phyloP scores from a whole-genome alignment of 1,284 basidiomycete species.

The Trichosporon sp. region DNA sequence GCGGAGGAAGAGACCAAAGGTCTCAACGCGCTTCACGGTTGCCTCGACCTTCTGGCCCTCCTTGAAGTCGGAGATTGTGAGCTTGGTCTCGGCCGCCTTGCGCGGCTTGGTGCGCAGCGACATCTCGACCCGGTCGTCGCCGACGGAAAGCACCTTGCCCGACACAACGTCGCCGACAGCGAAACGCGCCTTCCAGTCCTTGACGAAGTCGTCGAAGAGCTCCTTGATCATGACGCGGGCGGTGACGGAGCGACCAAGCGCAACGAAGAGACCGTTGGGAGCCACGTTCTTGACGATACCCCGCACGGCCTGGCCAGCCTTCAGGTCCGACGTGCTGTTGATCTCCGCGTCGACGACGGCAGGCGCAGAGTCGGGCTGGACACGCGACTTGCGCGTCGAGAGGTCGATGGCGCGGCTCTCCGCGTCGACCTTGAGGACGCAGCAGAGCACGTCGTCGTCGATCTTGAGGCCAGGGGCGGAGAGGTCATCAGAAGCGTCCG shows the following conservation, averaged over 20 bases:
- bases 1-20: conserved; percentile 89
- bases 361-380: conserved; percentile 58
- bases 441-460: conserved; percentile 70
- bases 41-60: conserved; percentile 77
- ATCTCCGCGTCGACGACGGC: conserved; percentile 69
- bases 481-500: conserved; percentile 80
- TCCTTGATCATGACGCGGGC: conserved; percentile 93
- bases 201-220: conserved; percentile 87
- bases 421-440: conserved; percentile 69
- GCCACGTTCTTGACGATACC: conserved; percentile 88
- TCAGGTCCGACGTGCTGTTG: conserved; percentile 65
- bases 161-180: conserved; percentile 79
- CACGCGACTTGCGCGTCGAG: conserved; percentile 71
- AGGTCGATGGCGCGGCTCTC: conserved; percentile 70
- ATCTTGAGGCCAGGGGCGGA: conserved; percentile 60
- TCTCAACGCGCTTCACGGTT: conserved; percentile 71
- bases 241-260: conserved; percentile 76
- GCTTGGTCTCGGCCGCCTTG: conserved; percentile 54
- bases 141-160: conserved; percentile 77
- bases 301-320: conserved; percentile 72
- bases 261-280: conserved; percentile 83
- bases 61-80: conserved; percentile 63
- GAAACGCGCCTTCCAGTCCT: conserved; percentile 91
- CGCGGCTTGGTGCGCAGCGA: conserved; percentile 67
- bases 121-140: conserved; percentile 75